Evolutionary conservation across 2,329 filamentous ascomycete genomes (phyloP).

Genomic region (Nothomitra cinnamomea): DNA sequence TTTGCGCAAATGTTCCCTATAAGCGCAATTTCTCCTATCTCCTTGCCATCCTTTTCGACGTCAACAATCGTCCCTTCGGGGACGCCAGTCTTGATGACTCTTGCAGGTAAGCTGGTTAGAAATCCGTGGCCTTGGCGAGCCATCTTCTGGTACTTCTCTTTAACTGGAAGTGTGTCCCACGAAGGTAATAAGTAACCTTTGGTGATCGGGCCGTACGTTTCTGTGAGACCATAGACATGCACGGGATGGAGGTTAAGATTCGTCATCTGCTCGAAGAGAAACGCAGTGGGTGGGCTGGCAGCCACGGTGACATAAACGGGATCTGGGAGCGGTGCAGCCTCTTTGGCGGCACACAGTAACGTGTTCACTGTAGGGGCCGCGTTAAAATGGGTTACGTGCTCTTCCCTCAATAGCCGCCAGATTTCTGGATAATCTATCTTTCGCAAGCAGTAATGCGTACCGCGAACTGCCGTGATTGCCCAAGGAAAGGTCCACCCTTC

Average conservation of each 20-base stretch:
- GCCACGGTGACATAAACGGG: slow-evolving; percentile 81
- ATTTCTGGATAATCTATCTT: slow-evolving; percentile 93
- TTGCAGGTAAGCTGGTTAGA: slow-evolving; percentile 61
- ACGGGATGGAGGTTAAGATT: slow-evolving; percentile 73
- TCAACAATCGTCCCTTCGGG: slow-evolving; percentile 49
- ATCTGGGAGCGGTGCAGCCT: slow-evolving; percentile 51
- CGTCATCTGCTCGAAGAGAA: slow-evolving; percentile 89
- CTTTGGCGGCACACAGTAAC: slow-evolving; percentile 61
- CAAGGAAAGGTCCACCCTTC: slow-evolving; percentile 70
- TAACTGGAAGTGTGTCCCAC: slow-evolving; percentile 58
- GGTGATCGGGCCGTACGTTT: slow-evolving; percentile 92
- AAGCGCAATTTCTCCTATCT: slow-evolving; percentile 76
- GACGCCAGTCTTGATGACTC: slow-evolving; percentile 66
- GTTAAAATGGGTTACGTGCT: slow-evolving; percentile 86
- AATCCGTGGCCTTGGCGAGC: slow-evolving; percentile 88
- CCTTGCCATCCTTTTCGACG: slow-evolving; percentile 51
- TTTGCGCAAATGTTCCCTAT: slow-evolving; percentile 80
- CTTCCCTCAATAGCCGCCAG: slow-evolving; percentile 73
- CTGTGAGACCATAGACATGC: slow-evolving; percentile 75
- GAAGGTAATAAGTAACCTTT: slow-evolving; percentile 77
- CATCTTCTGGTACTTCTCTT: slow-evolving; percentile 78
- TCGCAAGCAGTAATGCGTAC: slow-evolving; percentile 85
- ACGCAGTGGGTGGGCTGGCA: slow-evolving; percentile 73
- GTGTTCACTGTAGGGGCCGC: slow-evolving; percentile 95
- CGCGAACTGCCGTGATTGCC: slow-evolving; percentile 81